Evolutionary conservation across 2,329 filamentous ascomycete genomes (phyloP).

Genomic region (Colletotrichum sp.): DNA sequence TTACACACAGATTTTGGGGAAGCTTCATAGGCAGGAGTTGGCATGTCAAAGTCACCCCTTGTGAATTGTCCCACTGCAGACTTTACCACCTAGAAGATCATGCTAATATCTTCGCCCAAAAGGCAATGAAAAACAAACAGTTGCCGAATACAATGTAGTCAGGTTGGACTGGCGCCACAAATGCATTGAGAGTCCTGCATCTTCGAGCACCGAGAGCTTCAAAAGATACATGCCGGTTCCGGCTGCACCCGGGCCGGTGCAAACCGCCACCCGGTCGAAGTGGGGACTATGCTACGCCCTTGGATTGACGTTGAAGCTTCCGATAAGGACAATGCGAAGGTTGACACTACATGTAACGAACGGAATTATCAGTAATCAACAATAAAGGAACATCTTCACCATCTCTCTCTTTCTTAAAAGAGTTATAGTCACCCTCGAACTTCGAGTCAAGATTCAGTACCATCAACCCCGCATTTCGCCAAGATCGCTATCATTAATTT

Average conservation of each 20-base stretch:
- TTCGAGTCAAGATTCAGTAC: not conserved
- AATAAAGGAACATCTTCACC: fast-evolving
- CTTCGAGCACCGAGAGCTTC: not conserved
- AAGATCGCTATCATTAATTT: not conserved
- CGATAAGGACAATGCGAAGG: not conserved
- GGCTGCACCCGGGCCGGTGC: not conserved
- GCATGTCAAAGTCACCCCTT: not conserved
- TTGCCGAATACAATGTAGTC: too few relatives aligned
- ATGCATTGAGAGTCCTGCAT: not conserved
- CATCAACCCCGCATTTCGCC: not conserved
- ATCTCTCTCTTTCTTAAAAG: not conserved
- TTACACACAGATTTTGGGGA: not conserved
- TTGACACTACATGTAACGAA: not conserved
- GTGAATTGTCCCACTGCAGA: not conserved
- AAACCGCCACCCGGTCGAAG: not conserved
- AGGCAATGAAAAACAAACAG: too few relatives aligned
- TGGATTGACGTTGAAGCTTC: not conserved
- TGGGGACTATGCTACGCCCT: not conserved
- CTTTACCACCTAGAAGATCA: not conserved
- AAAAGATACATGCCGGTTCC: not conserved
- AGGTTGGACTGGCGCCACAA: not conserved
- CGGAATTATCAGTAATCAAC: not conserved
- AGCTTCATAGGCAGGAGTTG: not conserved
- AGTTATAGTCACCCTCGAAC: not conserved
- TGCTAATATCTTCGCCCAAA: not conserved